Evolutionary conservation across 2,329 filamentous ascomycete species (phyloP), one percentile per base, ranked within the genome.

Genomic region (Penicillium aurantiogriseum): DNA sequence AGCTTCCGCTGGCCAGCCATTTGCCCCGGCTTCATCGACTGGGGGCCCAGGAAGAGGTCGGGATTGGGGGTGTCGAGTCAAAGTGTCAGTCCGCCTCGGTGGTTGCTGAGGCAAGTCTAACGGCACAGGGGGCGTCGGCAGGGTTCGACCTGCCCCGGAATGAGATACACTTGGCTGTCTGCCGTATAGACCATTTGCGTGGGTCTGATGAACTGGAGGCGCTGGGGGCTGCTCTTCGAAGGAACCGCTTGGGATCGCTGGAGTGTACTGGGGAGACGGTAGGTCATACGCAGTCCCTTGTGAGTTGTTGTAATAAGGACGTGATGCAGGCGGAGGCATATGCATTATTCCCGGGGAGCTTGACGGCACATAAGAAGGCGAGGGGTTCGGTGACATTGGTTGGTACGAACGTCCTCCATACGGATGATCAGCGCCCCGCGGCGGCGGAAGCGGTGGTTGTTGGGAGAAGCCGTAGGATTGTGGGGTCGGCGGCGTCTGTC

Each of bases 21-120:
- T 62, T 9, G 63, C 57, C 43, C 66, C 66, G 4, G 51, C 25
- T 23, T 80, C 78, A 31, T 81, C 81, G 39, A 76, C 66, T 1
- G 84, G 83, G 10, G 81, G 80, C 0, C 83, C 83, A 2, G 85
- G 85, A n/a, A 86, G 75, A 35, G 85, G 84, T 25, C 85, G 77
- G 9, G 81, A 72, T 47, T 83, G 80, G 8, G 82, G 83, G 69
- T 87, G 83, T 53, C 83, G 80, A 23, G 78, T 81, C 8, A 81
- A 66, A 0, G 83, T 84, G 61, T 81, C 79, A 2, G 77, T 79
- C 61, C 81, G 76, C 54, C 80, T 77, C 17, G 81, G 81, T 1
- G 78, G 79, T 59, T 81, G 74, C 27, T 77, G 77, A 2, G 80
- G 75, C 17, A 79, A 77, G 29, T 74, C 75, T n/a, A 82, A 80